phyloP scores from a whole-genome alignment of 495 filamentous ascomycete species.

The Penicillium arizonense region DNA sequence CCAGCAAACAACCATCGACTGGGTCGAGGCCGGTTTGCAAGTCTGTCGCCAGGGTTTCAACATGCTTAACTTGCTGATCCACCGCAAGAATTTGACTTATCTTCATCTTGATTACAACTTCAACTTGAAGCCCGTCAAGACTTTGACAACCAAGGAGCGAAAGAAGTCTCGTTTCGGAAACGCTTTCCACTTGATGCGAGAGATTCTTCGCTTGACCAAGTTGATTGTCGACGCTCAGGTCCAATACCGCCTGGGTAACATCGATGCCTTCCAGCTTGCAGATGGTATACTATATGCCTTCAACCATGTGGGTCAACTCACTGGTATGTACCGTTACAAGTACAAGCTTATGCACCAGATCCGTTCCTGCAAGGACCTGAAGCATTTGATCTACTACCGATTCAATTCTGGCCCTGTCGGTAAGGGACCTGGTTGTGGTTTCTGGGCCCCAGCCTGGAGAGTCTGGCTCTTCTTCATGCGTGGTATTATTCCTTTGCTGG shows the following conservation, averaged over 20 bases:
- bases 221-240: constrained; percentile 98
- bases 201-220: constrained; percentile 97
- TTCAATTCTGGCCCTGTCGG: constrained; percentile 98
- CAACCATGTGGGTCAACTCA: constrained; percentile 98
- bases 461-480: constrained; percentile 99
- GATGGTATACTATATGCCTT: constrained; percentile 99
- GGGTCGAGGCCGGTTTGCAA: constrained; percentile 98
- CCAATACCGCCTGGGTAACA: constrained; percentile 96
- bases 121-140: constrained; percentile 99
- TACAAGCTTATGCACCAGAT: constrained; percentile 99
- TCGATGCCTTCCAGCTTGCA: constrained; percentile 97
- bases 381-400: constrained; percentile 98
- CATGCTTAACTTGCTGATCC: constrained; percentile 98
- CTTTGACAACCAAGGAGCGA: constrained; percentile 96
- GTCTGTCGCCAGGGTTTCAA: constrained; percentile 99
- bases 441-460: constrained; percentile 99
- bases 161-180: constrained; percentile 99
- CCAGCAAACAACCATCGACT: constrained; percentile 98
- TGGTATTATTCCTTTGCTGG: constrained; percentile 93
- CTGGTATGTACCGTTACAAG: constrained; percentile 99
- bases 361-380: constrained; percentile 97
- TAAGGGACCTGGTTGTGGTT: constrained; percentile 97
- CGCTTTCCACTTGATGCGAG: constrained; percentile 98
- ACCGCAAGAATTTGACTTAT: constrained; percentile 98
- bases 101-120: constrained; percentile 99